Base-by-base conservation (phyloP, 2,329 filamentous ascomycete species). In the Capronia coronata region DNA sequence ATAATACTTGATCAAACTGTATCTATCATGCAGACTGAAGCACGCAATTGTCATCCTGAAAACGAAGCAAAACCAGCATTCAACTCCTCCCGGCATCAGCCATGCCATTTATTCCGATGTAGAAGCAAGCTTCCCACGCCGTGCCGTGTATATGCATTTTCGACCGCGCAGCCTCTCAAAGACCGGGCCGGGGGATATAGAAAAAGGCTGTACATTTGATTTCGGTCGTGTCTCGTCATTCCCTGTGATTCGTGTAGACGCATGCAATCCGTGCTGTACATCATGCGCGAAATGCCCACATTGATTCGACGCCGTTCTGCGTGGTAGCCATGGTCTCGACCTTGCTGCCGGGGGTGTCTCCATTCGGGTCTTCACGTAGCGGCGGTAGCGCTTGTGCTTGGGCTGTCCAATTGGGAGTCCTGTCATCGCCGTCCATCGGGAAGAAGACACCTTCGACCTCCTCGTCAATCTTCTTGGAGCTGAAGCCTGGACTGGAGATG, bases 361-460 rank as follows among this genome's bases (percentile, higher is more conserved):
- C 53, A 18, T 54, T 54, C n/a, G 51, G 22, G 23, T 47, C 50
- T 34, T 58, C 56, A 10, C 51, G 56, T 19, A 52, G 45, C 11
- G 56, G 56, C 14, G 49, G 44, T n/a, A 56, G 46, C 44, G 53
- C 44, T 19, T 53, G 56, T 18, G 56, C 53, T 16, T 49, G 52
- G 10, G 50, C 52, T 2, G 53, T 49, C 53, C 53, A 58, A 38
- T 42, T 49, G 3, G 52, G 40, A 29, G 27, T 71, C 48, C 64
- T 70, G 52, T 74, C 71, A 57, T 74, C 72, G 52, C 74, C 72
- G 55, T 75, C 72, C 71, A 74, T 73, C 3, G 70, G 71, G 56
- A 75, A 75, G 46, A 74, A 70, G 19, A 72, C 58, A 40, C 71
- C 70, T 40, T 70, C 67, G 40, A 69, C 68, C 53, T 75, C 71